Conservation (phyloP, 1,284 basidiomycete species). For the Pholiota adiposa region DNA sequence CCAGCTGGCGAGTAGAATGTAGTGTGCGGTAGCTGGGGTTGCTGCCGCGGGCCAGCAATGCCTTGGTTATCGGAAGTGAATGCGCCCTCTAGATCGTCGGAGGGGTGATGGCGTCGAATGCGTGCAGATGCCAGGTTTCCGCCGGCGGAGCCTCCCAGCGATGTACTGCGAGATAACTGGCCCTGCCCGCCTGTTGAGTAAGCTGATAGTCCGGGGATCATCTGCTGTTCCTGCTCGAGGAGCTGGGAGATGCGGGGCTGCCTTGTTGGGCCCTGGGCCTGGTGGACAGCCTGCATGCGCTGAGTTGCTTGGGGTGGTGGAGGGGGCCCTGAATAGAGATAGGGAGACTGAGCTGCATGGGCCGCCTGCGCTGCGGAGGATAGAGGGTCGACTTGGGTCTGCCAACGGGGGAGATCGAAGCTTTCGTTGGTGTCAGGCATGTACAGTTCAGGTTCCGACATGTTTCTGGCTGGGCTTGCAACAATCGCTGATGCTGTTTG, state of each 20-base stretch:
- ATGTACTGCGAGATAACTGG: conserved; percentile 67
- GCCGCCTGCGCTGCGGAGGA: conserved; percentile 65
- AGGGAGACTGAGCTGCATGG: conserved; percentile 61
- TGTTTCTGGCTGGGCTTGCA: conserved; percentile 25
- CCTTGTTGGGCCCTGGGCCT: conserved; percentile 43
- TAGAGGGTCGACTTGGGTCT: conserved; percentile 69
- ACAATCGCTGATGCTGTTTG: conserved; percentile 17
- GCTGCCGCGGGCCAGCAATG: conserved; percentile 36
- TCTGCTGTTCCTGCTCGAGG: conserved; percentile 62
- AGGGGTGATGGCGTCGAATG: conserved; percentile 58
- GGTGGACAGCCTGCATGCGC: conserved; percentile 41
- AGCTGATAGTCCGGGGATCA: conserved; percentile 46
- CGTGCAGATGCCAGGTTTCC: conserved; percentile 42
- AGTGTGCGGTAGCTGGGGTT: conserved; percentile 41
- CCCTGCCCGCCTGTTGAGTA: conserved; percentile 56
- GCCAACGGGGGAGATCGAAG: conserved; percentile 81
- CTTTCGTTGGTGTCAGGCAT: conserved; percentile 53
- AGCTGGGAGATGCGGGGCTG: conserved; percentile 68
- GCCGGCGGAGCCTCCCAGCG: conserved; percentile 54
- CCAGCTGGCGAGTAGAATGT: conserved; percentile 66
- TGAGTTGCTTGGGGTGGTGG: conserved; percentile 43
- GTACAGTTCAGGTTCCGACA: conserved; percentile 49
- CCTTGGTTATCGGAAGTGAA: conserved; percentile 55
- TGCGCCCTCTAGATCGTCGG: conserved; percentile 74
- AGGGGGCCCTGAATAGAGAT: conserved; percentile 50